phyloP scores from a whole-genome alignment of 1,284 basidiomycete genomes.

The Apiotrichum porosum region DNA sequence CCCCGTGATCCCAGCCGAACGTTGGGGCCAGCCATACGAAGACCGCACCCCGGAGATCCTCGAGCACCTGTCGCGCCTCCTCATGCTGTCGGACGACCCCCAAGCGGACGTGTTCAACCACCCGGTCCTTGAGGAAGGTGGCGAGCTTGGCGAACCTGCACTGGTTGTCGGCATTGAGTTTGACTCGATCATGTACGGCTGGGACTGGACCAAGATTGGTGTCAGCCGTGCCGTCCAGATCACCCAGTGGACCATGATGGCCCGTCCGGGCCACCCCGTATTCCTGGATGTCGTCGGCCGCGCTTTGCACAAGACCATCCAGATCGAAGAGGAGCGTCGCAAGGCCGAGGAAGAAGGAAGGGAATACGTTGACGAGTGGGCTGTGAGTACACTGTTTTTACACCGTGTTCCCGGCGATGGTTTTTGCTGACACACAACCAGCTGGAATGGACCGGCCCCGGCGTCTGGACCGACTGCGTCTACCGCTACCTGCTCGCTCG shows the following conservation, averaged over 20 bases:
- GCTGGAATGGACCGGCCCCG: constrained; percentile 43
- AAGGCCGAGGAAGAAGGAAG: constrained; percentile 18
- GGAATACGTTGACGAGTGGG: not conserved
- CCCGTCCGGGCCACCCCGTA: constrained; percentile 39
- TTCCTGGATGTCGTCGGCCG: constrained; percentile 36
- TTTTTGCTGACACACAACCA: too few species aligned
- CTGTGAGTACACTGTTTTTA: too few species aligned
- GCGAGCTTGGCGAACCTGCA: constrained; percentile 34
- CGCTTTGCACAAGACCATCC: constrained; percentile 27
- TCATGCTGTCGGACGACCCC: constrained; percentile 24
- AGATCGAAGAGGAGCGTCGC: constrained; percentile 17
- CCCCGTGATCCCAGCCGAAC: constrained; percentile 33
- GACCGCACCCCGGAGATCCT: constrained; percentile 24
- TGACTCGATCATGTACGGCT: constrained; percentile 34
- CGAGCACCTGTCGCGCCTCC: constrained; percentile 26
- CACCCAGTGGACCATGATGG: constrained; percentile 49
- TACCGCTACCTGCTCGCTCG: constrained; percentile 40
- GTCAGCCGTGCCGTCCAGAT: constrained; percentile 44
- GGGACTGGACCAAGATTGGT: constrained; percentile 31
- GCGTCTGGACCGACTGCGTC: constrained; percentile 40
- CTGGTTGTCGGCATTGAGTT: constrained; percentile 47
- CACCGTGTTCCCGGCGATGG: too few species aligned
- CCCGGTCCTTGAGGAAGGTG: constrained; percentile 29
- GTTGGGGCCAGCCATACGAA: constrained; percentile 35
- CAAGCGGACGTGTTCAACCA: not conserved